phyloP scores from a whole-genome alignment of 1,284 basidiomycete genomes.

The Puccinia novopanici region DNA sequence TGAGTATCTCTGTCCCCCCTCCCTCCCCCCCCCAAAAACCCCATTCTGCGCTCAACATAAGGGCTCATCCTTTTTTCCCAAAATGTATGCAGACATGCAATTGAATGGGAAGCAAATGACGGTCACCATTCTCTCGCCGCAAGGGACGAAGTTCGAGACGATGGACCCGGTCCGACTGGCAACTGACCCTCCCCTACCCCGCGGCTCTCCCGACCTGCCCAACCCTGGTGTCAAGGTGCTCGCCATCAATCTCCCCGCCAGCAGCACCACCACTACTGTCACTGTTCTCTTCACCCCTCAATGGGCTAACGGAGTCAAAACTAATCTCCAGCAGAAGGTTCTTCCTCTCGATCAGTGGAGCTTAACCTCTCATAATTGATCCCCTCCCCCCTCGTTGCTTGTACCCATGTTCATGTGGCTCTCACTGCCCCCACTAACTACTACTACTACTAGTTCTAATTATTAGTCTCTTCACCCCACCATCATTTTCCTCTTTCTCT shows the following conservation, averaged over 20 bases:
- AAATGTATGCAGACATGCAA: slow-evolving; percentile 60
- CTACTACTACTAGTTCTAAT: too few species aligned
- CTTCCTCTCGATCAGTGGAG: slow-evolving; percentile 72
- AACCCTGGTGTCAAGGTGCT: slow-evolving; percentile 81
- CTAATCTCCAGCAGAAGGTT: slow-evolving; percentile 59
- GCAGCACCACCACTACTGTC: slow-evolving; percentile 62
- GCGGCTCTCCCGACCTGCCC: slow-evolving; percentile 66
- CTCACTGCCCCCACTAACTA: too few species aligned
- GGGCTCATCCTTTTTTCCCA: slow-evolving; percentile 61
- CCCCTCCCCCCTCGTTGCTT: neutral
- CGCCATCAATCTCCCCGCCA: slow-evolving; percentile 69
- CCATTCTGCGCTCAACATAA: slow-evolving; percentile 61
- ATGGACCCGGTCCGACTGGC: slow-evolving; percentile 63
- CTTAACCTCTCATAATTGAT: slow-evolving; percentile 67
- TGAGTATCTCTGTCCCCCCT: neutral
- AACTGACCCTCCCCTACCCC: slow-evolving; percentile 68
- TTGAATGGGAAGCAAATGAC: slow-evolving; percentile 38
- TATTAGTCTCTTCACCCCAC: too few species aligned
- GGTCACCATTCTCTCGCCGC: slow-evolving; percentile 1
- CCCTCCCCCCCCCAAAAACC: slow-evolving; percentile 56
- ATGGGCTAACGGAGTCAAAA: slow-evolving; percentile 52
- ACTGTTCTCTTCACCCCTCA: slow-evolving; percentile 59
- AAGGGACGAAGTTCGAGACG: slow-evolving; percentile 10
- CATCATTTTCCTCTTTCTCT: too few species aligned
- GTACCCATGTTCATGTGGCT: neutral